phyloP scores from a whole-genome alignment of 441 rosid species.

The Corymbia calophylla region DNA sequence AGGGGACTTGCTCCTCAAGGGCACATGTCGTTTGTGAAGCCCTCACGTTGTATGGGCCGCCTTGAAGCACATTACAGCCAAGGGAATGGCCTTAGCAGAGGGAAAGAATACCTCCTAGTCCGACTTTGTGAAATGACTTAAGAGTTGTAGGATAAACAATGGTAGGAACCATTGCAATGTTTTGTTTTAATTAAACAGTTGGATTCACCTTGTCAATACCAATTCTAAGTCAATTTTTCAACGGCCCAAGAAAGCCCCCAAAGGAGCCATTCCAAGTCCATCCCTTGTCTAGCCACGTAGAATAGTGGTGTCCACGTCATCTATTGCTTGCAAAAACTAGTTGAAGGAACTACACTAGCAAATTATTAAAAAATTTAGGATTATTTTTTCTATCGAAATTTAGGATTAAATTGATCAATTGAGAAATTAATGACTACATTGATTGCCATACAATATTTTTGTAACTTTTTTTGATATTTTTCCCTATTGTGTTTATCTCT shows the following conservation, averaged over 20 bases:
- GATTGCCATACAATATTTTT: too few relatives aligned
- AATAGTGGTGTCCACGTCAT: not conserved
- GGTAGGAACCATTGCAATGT: fast-evolving
- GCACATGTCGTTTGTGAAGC: not conserved
- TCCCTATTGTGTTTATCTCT: not conserved
- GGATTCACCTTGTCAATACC: not conserved
- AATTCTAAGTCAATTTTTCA: not conserved
- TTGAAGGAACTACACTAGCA: not conserved
- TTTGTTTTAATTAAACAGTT: not conserved
- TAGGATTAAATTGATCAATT: not conserved
- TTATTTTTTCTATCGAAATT: too few relatives aligned
- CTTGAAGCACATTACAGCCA: not conserved
- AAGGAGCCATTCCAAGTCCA: not conserved
- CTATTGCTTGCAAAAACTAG: fast-evolving
- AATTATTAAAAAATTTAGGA: too few relatives aligned
- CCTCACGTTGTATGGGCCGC: not conserved
- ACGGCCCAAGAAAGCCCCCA: not conserved
- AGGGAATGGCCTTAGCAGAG: not conserved
- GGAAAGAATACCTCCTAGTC: not conserved
- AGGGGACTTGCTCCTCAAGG: not conserved
- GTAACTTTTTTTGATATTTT: not conserved
- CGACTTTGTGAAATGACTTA: not conserved
- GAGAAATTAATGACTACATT: too few relatives aligned
- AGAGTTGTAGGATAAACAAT: not conserved
- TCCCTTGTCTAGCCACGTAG: not conserved